Conservation (phyloP, 305 asterid genomes). For the Striga hermonthica region DNA sequence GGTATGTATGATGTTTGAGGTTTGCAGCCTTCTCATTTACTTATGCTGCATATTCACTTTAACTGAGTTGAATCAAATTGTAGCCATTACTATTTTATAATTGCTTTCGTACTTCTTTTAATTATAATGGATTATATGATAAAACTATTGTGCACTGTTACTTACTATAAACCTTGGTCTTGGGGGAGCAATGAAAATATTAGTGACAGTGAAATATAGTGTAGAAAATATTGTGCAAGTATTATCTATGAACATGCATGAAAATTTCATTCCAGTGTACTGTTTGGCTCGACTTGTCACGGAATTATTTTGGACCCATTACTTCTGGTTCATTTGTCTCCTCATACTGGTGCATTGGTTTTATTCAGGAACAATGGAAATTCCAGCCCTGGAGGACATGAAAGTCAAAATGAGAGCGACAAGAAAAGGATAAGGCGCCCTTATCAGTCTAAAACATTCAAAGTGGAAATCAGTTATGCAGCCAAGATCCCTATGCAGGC, state of each 20-base stretch:
- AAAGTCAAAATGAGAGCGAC: constrained; percentile 49
- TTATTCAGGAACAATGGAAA: constrained; percentile 50
- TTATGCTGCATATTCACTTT: not conserved
- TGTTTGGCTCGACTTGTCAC: not conserved
- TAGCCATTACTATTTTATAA: no score
- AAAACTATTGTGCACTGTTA: no score
- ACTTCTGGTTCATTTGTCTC: not conserved
- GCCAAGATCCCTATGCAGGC: constrained; percentile 60
- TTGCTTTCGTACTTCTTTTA: no score
- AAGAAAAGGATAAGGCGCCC: constrained; percentile 48
- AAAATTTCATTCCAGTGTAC: no score
- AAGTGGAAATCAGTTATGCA: constrained; percentile 58
- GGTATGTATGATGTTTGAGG: constrained; percentile 33
- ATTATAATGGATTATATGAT: no score
- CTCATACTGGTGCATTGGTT: not conserved
- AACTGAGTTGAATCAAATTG: not conserved
- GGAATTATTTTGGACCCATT: no score
- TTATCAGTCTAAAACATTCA: constrained; percentile 49
- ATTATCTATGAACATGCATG: no score
- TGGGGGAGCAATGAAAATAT: no score
- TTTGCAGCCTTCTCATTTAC: not conserved
- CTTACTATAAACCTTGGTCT: no score
- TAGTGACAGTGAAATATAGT: no score
- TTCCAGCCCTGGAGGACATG: constrained; percentile 42
- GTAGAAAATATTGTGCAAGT: no score